Percentiles rank a stretch among this genome's conserved stretches.
These are phyloP conservation scores for Phytophthora quininea DNA, from an alignment of 352 stramenopile genomes.

Conservation along the genomic window DNA sequence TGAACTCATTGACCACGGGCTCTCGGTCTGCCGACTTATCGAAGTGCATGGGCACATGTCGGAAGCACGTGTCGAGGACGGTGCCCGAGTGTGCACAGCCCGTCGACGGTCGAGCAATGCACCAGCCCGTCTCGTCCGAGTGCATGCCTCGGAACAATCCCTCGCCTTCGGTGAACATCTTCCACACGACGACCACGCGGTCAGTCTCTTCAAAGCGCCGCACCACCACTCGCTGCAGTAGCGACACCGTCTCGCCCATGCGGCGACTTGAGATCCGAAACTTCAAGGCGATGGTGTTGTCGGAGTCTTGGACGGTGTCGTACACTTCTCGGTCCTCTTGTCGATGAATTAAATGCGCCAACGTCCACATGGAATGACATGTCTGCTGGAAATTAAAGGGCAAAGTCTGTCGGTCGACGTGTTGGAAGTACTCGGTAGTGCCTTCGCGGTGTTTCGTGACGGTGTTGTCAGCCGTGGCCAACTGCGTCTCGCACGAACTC, in stretches of 20 bases:
- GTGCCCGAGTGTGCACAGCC: conserved; percentile 13
- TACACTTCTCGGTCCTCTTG: conserved; percentile 29
- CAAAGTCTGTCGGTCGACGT: conserved; percentile 20
- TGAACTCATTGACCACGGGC: conserved; percentile 33
- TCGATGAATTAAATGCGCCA: conserved; percentile 28
- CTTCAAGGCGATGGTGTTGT: conserved; percentile 35
- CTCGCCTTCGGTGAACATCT: conserved; percentile 53
- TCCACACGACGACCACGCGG: conserved; percentile 69
- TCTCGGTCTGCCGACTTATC: conserved; percentile 6
- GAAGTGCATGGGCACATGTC: conserved; percentile 39
- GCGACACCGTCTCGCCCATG: conserved; percentile 21
- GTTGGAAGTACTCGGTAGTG: conserved; percentile 27
- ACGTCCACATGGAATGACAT: conserved; percentile 28
- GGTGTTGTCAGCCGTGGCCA: not conserved
- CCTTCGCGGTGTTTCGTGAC: conserved; percentile 25
- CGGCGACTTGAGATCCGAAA: conserved; percentile 26
- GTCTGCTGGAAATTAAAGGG: conserved; percentile 39
- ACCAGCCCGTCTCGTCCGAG: conserved; percentile 42
- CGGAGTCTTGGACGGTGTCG: conserved; percentile 14
- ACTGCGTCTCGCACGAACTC: conserved; percentile 12
- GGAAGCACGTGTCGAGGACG: conserved; percentile 33
- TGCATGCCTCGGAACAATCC: conserved; percentile 31
- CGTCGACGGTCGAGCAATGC: conserved; percentile 15
- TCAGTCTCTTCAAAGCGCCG: conserved; percentile 52
- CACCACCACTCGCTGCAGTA: conserved; percentile 37